Evolutionary conservation across 768 basidiomycete genomes (phyloP), one percentile per base, ranked within the genome.

Genomic region (Lepiota venenata): DNA sequence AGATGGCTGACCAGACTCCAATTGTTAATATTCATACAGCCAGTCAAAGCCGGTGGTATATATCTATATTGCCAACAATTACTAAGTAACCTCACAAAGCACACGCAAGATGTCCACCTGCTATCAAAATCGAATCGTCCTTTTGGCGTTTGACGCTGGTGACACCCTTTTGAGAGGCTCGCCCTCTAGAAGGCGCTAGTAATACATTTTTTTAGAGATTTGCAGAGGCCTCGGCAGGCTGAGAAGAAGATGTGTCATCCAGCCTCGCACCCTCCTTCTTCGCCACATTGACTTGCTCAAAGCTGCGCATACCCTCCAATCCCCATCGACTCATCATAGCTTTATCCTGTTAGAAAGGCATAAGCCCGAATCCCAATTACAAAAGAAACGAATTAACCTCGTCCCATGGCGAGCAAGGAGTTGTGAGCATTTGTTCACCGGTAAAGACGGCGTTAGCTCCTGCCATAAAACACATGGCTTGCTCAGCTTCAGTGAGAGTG

Each of bases 381-480:
- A 51, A 29, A 50, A 29, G 38, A 49, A 21, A 54, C 21, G 22
- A 51, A 62, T 72, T 61, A 62, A 84, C 87, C 75, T 95, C 91
- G 64, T 97, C 93, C 96, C 95, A 98, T 40, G 93, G 91, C 9
- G 91, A 88, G 88, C 94, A 97, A 43, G 95, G 93, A 12, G 96
- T 98, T 11, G 96, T 98, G 60, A 98, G 70, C 96, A 98, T 98
- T 61, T 87, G 80, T 66, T 98, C 96, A 40, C 95, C 96, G n/a
- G 96, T 98, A 69, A 98, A 98, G 57, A 98, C 87, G 18, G 96
- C 96, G 65, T 98, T 98, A 18, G 95, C 96, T 20, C 96, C 96
- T 0, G 96, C 94, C 90, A 98, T 89, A 74, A 98, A 98, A 65
- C 93, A 94, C 88, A 98, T 93, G 6, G 88, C 93, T 67, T 98